These are phyloP conservation scores for Inga leiocalycina DNA, from an alignment of 306 rosid genomes.

Conservation along the genomic window DNA sequence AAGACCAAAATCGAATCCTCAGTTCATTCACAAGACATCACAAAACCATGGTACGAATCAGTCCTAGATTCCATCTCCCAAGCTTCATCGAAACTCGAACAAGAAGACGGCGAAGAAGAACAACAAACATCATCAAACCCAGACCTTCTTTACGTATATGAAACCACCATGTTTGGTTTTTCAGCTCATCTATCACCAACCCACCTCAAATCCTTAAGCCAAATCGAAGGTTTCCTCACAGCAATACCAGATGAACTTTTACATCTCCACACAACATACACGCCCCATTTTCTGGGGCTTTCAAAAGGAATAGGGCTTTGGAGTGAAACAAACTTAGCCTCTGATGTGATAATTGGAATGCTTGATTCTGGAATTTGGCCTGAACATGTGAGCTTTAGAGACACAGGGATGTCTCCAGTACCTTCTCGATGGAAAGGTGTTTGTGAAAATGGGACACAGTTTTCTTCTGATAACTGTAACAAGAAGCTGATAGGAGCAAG, in stretches of 20 bases:
- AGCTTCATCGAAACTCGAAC: constrained; percentile 23
- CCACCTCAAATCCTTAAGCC: constrained; percentile 52
- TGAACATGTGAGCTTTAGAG: constrained; percentile 66
- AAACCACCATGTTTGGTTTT: constrained; percentile 65
- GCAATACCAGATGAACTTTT: constrained; percentile 63
- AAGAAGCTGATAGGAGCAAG: constrained; percentile 75
- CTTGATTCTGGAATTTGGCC: constrained; percentile 85
- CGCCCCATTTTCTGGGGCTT: constrained; percentile 69
- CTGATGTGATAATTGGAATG: constrained; percentile 63
- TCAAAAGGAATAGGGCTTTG: constrained; percentile 52
- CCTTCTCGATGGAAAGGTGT: constrained; percentile 72
- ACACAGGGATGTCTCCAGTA: constrained; percentile 45
- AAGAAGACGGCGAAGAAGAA: constrained; percentile 31
- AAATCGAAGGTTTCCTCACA: constrained; percentile 53
- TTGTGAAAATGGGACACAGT: constrained; percentile 64
- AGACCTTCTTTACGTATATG: constrained; percentile 58
- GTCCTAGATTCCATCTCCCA: constrained; percentile 51
- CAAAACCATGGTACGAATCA: constrained; percentile 50
- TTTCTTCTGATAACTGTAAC: constrained; percentile 61
- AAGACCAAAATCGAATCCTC: constrained; percentile 43
- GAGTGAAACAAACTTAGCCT: constrained; percentile 54
- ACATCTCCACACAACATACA: constrained; percentile 63
- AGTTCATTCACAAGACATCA: constrained; percentile 38
- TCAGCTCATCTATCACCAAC: constrained; percentile 53
- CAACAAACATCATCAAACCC: constrained; percentile 20